A percentile compares a stretch with the other conserved stretches of the same genome.
phyloP scores from a whole-genome alignment of 768 basidiomycete species.

The Russula abietina region DNA sequence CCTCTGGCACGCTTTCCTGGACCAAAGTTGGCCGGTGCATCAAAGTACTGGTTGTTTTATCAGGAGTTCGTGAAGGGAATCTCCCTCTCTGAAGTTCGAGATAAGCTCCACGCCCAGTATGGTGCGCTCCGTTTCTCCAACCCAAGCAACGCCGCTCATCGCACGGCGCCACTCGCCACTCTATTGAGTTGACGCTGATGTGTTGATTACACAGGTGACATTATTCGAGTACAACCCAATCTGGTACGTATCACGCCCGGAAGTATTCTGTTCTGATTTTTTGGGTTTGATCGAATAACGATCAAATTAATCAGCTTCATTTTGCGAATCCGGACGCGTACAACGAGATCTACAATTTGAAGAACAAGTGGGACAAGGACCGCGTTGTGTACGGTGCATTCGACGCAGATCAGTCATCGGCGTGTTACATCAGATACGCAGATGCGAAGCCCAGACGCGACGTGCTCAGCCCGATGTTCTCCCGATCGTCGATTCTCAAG shows the following conservation, averaged over 20 bases:
- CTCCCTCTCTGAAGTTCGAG: conserved; percentile 32
- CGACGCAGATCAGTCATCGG: conserved; percentile 35
- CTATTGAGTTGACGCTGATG: neutral
- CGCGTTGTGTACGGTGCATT: conserved; percentile 36
- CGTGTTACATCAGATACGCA: conserved; percentile 34
- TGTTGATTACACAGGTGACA: conserved; percentile 28
- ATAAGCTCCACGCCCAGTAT: conserved; percentile 34
- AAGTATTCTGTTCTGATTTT: too few species aligned
- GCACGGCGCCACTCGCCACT: neutral
- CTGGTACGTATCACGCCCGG: too few species aligned
- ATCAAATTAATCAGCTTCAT: too few species aligned
- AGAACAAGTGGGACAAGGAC: conserved; percentile 34
- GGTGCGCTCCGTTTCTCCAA: conserved; percentile 28
- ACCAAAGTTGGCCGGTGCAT: conserved; percentile 24
- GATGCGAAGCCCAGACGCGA: conserved; percentile 35
- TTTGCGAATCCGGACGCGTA: conserved; percentile 39
- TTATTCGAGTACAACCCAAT: conserved; percentile 38
- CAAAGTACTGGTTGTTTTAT: conserved; percentile 23
- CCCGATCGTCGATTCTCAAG: conserved; percentile 36
- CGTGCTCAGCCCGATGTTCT: conserved; percentile 38
- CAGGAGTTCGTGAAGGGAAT: conserved; percentile 22
- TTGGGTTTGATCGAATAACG: too few species aligned
- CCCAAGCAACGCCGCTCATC: neutral
- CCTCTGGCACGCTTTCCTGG: conserved; percentile 26
- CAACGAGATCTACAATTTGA: conserved; percentile 36